phyloP scores from a whole-genome alignment of 176 grass and related monocot genomes.

The Coix lacrymajobi region DNA sequence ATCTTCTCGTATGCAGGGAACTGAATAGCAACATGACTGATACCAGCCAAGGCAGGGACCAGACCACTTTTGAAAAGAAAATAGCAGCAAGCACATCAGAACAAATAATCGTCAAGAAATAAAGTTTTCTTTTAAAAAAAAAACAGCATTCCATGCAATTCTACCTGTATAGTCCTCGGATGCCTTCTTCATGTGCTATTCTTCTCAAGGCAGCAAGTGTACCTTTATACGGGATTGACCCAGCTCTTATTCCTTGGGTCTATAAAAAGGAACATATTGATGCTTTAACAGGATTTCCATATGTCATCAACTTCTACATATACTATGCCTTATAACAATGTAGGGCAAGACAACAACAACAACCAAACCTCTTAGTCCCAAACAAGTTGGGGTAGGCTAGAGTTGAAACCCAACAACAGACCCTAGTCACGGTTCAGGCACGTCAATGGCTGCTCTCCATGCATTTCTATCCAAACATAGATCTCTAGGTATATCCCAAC shows the following conservation, averaged over 20 bases:
- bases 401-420: too few relatives aligned
- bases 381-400: too few relatives aligned
- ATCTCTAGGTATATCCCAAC: too few relatives aligned
- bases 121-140: not conserved
- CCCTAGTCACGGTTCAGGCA: too few relatives aligned
- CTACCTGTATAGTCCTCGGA: conserved; percentile 90
- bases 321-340: not conserved
- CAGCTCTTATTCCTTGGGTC: conserved; percentile 73
- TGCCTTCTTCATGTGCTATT: conserved; percentile 83
- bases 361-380: too few relatives aligned
- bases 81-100: conserved; percentile 12
- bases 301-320: not conserved
- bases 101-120: not conserved
- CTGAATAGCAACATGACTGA: conserved; percentile 97
- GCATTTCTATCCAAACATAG: too few relatives aligned
- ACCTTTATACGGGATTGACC: conserved; percentile 63
- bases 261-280: conserved; percentile 28
- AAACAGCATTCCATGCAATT: not conserved
- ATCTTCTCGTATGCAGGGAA: conserved; percentile 92
- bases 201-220: conserved; percentile 71
- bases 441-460: too few relatives aligned
- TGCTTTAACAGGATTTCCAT: not conserved
- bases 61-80: conserved; percentile 58
- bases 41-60: conserved; percentile 88
- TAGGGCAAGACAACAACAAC: too few relatives aligned